Base-by-base conservation (phyloP, 345 rosid genomes). In the Dipteronia dyeriana region DNA sequence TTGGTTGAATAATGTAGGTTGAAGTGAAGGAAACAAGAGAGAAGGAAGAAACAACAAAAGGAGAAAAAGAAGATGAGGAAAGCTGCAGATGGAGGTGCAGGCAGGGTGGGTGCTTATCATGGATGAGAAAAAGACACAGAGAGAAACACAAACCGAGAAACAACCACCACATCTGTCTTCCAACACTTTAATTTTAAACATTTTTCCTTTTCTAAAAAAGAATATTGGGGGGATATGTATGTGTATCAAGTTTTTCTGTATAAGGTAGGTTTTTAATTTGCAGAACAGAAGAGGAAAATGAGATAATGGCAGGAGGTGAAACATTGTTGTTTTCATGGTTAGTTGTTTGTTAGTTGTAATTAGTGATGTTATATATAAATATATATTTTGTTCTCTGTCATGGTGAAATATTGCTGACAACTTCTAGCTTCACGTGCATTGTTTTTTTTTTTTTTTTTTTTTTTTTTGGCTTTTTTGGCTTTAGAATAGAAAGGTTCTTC, bases 91-190 rank as follows among this genome's bases (percentile, higher is more conserved):
- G 86, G 75, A 79, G 77, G 14, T 81, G 78, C 79, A 61, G 77
- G 74, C 88, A 84, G 84, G 84, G 79, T 61, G 94, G 94, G 39
- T 91, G 97, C 80, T 86, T 91, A 74, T 84, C 94, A 65, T 89
- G 94, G 94, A 81, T 89, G 82, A 90, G 85, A 76, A 85, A 82
- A 80, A 88, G 85, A 79, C 86, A 86, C 5, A 86, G 85, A 75
- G 71, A 82, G 72, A 86, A 84, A 54, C 87, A 79, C 71, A 86
- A 78, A 79, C 79, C 91, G 38, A 82, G 75, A 79, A 86, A 72
- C 78, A 86, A 80, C 64, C 84, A 78, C 29, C 86, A 78, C 65
- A 20, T 75, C 29, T 88, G 87, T 87, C 83, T 85, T 69, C 81
- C 82, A 66, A 83, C 49, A 68, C 85, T 79, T n/a, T 67, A 75